A percentile compares a stretch with the other conserved stretches of the same genome.
These are phyloP conservation scores for Heritiera fomes DNA, from an alignment of 345 rosid genomes.

Conservation along the genomic window DNA sequence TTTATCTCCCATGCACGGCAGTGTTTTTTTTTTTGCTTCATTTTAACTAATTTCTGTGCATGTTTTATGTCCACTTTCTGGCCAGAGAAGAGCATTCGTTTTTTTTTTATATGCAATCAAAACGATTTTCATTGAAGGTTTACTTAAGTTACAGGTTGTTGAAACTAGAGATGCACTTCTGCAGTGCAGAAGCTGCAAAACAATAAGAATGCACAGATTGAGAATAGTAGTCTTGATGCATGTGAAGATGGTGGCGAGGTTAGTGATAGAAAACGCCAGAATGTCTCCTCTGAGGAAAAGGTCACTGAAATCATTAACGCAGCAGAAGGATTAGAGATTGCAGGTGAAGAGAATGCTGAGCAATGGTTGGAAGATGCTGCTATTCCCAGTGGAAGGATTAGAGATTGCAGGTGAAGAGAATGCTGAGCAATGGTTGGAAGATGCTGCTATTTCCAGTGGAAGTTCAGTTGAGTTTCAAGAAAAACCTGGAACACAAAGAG, in stretches of 20 bases:
- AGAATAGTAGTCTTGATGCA: slow-evolving; percentile 22
- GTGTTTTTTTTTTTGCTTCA: no score
- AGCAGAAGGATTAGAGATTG: slow-evolving; percentile 33
- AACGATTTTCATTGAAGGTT: neutral
- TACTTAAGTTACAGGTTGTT: slow-evolving; percentile 42
- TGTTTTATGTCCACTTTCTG: neutral
- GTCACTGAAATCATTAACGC: slow-evolving; percentile 31
- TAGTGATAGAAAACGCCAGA: slow-evolving; percentile 17
- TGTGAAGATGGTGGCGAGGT: slow-evolving; percentile 23
- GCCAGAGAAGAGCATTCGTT: neutral
- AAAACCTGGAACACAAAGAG: slow-evolving; percentile 38
- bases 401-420: slow-evolving; percentile 33
- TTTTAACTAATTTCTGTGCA: neutral
- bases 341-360: slow-evolving; percentile 28
- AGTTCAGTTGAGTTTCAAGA: slow-evolving; percentile 24
- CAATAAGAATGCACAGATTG: slow-evolving; percentile 34
- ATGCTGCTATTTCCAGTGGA: slow-evolving; percentile 28
- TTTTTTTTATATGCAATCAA: neutral
- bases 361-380: slow-evolving; percentile 37
- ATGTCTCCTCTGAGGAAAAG: slow-evolving; percentile 14
- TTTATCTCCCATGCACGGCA: neutral
- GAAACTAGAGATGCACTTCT: slow-evolving; percentile 57
- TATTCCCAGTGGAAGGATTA: slow-evolving; percentile 17
- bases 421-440: slow-evolving; percentile 45
- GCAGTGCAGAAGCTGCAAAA: slow-evolving; percentile 51